Base-by-base conservation (phyloP, 768 basidiomycete species). In the Tulasnella sp. region DNA sequence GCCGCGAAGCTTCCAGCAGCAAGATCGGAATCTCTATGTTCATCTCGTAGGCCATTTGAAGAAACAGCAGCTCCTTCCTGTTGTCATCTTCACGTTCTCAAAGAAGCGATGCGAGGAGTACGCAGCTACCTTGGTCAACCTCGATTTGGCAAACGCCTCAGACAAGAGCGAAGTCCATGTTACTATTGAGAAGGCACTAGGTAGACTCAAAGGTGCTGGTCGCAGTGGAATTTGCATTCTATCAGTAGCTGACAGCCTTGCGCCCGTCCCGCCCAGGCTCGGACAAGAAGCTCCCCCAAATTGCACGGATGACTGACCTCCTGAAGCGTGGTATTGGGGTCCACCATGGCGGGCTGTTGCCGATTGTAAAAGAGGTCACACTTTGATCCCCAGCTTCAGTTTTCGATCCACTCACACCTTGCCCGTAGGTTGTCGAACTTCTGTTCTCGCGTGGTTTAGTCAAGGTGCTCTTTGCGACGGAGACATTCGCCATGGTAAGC, bases 111-210 rank as follows among this genome's bases (percentile, higher is more conserved):
- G 98, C 82, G 98, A 99, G 85, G 98, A 99, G 85, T 94, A 99
- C 82, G 98, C 98, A 5, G 88, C 87, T 11, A 98, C 94, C 2
- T 85, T 99, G 77, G 92, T 91, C 0, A 96, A 96, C 83, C 87
- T 90, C 42, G 96, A 99, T 84, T 86, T 99, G 46, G 96, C 93
- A 82, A 90, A 90, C 9, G 90, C 95, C 0, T 90, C 91, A 71
- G 98, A 99, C 85, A 98, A 96, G 87, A 98, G 96, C 81, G 95
- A 98, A 85, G 92, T 99, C 13, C 98, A 99, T 84, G 89, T 99
- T 74, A 92, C 92, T 2, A 90, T 98, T 78, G 98, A 98, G 83
- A 92, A 94, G 83, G 97, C 97, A 1, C 84, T 99, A 48, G 92
- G 92, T 51, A 87, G 98, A 42, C 86, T 99, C 77, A 97, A 98